These are phyloP conservation scores for Serendipita vermifera DNA, from an alignment of 768 basidiomycete genomes.

Conservation along the genomic window DNA sequence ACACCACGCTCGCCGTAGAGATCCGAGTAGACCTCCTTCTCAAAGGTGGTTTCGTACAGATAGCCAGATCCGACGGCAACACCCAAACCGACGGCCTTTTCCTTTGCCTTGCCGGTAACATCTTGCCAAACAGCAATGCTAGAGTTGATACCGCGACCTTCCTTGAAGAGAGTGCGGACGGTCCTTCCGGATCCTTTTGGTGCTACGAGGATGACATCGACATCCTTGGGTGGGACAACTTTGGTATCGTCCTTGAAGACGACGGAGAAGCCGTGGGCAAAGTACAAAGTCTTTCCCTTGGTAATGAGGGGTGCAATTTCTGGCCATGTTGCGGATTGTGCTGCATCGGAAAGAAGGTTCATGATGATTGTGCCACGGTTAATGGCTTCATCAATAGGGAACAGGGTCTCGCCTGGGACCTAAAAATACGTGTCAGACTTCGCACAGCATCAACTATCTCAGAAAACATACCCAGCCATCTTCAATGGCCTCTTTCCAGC, in stretches of 20 bases:
- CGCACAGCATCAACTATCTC: background rate
- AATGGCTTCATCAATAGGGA: constrained; percentile 97
- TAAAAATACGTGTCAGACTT: constrained; percentile 19
- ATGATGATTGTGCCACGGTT: constrained; percentile 95
- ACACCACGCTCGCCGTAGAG: constrained; percentile 99
- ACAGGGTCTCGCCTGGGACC: constrained; percentile 95
- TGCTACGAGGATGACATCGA: constrained; percentile 98
- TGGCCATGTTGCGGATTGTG: constrained; percentile 95
- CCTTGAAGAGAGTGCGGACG: constrained; percentile 98
- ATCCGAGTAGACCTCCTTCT: constrained; percentile 99
- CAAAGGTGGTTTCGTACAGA: constrained; percentile 96
- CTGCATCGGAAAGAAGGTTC: constrained; percentile 98
- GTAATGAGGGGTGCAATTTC: constrained; percentile 85
- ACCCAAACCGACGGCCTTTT: constrained; percentile 90
- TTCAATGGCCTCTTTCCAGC: constrained; percentile 88
- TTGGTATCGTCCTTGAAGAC: constrained; percentile 97
- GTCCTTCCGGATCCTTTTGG: constrained; percentile 98
- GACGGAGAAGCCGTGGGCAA: constrained; percentile 98
- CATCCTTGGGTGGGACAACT: constrained; percentile 79
- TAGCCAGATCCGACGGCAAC: constrained; percentile 95
- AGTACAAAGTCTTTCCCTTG: constrained; percentile 99
- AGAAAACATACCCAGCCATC: constrained; percentile 77
- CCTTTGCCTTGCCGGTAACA: constrained; percentile 93
- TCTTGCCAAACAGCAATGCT: constrained; percentile 94
- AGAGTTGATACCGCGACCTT: constrained; percentile 97